phyloP scores from a whole-genome alignment of 2,329 filamentous ascomycete species.

The Epichloe gansuensis region DNA sequence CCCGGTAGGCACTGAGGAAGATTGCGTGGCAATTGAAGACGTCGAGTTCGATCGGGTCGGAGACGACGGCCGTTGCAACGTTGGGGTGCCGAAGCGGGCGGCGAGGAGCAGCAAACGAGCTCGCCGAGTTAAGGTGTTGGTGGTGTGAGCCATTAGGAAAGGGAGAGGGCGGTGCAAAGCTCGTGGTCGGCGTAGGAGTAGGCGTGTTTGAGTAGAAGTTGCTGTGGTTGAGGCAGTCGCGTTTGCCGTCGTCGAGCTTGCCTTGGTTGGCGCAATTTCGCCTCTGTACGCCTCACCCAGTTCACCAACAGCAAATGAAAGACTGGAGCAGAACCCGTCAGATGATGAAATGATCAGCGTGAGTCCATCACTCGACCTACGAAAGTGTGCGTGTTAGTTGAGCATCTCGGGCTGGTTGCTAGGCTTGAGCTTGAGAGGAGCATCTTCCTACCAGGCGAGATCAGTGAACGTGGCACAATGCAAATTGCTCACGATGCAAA shows the following conservation, averaged over 20 bases:
- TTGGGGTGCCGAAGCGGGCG: conserved; percentile 43
- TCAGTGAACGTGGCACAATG: conserved; percentile 98
- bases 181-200: conserved; percentile 55
- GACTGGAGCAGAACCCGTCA: conserved; percentile 89
- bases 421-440: background rate
- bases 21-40: conserved; percentile 63
- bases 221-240: conserved; percentile 24
- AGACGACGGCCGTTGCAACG: conserved; percentile 57
- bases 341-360: conserved; percentile 87
- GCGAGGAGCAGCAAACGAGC: conserved; percentile 48
- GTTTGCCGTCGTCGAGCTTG: conserved; percentile 26
- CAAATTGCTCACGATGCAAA: conserved; percentile 91
- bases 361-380: conserved; percentile 37
- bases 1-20: conserved; percentile 33
- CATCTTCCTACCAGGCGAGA: conserved; percentile 64
- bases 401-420: background rate
- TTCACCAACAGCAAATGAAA: conserved; percentile 75
- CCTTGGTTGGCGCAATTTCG: conserved; percentile 42
- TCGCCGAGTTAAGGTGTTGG: conserved; percentile 44
- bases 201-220: conserved; percentile 51
- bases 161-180: conserved; percentile 49
- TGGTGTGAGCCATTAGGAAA: conserved; percentile 36
- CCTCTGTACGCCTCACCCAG: conserved; percentile 71
- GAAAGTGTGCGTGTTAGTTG: conserved; percentile 17
- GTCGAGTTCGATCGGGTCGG: conserved; percentile 78